Conservation (phyloP, 2,329 filamentous ascomycete genomes). For the Allantophomopsis lycopodina region DNA sequence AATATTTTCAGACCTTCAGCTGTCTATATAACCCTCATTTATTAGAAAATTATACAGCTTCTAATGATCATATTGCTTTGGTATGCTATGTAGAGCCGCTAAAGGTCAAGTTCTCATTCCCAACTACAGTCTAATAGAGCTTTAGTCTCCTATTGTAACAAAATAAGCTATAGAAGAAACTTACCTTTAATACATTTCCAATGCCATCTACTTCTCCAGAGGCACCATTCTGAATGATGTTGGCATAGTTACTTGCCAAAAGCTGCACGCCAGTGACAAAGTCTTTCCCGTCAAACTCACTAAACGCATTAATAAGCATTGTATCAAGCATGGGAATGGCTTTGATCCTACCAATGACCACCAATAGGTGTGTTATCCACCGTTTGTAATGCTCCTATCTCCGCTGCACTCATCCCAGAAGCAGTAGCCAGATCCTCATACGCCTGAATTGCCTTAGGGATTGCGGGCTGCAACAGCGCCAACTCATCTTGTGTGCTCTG, state of each 20-base stretch:
- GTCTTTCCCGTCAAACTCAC: constrained; percentile 38
- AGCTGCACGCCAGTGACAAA: constrained; percentile 43
- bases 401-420: constrained; percentile 26
- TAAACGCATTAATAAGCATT: too few relatives aligned
- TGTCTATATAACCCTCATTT: too few relatives aligned
- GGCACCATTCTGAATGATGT: constrained; percentile 34
- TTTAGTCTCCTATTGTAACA: too few relatives aligned
- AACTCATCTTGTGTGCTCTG: constrained; percentile 40
- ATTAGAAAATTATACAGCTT: too few relatives aligned
- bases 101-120: too few relatives aligned
- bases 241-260: constrained; percentile 36
- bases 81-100: too few relatives aligned
- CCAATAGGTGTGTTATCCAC: constrained; percentile 40
- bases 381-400: constrained; percentile 38
- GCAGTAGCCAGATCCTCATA: constrained; percentile 32
- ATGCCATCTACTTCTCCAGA: constrained; percentile 34
- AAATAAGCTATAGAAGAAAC: too few relatives aligned
- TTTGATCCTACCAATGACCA: constrained; percentile 27
- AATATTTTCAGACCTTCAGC: too few relatives aligned
- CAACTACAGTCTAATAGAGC: too few relatives aligned
- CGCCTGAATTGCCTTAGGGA: constrained; percentile 33
- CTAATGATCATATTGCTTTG: too few relatives aligned
- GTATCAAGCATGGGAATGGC: too few relatives aligned
- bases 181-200: constrained; percentile 28
- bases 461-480: constrained; percentile 29